Evolutionary conservation across 2,329 filamentous ascomycete species (phyloP), one percentile per base, ranked within the genome.

Genomic region (Seiridium cupressi): DNA sequence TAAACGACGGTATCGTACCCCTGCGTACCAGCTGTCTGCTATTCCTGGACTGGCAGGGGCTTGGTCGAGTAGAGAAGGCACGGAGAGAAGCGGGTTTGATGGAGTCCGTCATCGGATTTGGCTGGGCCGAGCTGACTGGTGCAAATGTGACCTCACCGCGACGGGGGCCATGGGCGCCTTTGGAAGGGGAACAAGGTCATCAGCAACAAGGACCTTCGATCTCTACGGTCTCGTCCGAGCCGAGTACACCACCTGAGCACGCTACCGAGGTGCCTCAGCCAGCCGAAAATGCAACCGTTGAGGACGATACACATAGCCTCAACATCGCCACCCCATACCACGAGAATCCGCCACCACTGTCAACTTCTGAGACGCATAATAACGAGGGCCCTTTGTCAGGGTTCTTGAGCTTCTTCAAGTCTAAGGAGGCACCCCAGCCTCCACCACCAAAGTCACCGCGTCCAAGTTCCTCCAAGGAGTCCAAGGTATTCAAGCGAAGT

Each of bases 1-100:
- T 98, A 66, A 98, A 98, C 70, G 94, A 98, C 75, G 94, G 93
- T 3, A 97, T 99, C 66, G 95, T 99, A 4, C 95, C 95, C 3
- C 78, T 99, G 40, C 87, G 95, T 31, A 99, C 95, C 4, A 98
- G 94, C 64, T 99, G 94, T 73, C 80, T 99, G n/a, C 77, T 99
- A 5, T 99, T 99, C 70, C 79, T 99, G 1, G 95, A 99, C 72
- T 99, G 95, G 95, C 90, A 93, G 75, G 95, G 95, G 0, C 79
- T 99, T 3, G 94, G 90, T 4, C 89, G 92, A 44, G 95, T 99
- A 1, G 93, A 98, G 66, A 99, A 99, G 75, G 94, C 95, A 9
- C 86, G 94, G 31, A 82, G 95, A 72, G 94, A 96, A 72, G 96
- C 93, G 62, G 94, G 94, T 0, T 79, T 98, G 35, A 91, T 99